phyloP scores from a whole-genome alignment of 108 stramenopile genomes.

The Nannochloropsis gaditana region DNA sequence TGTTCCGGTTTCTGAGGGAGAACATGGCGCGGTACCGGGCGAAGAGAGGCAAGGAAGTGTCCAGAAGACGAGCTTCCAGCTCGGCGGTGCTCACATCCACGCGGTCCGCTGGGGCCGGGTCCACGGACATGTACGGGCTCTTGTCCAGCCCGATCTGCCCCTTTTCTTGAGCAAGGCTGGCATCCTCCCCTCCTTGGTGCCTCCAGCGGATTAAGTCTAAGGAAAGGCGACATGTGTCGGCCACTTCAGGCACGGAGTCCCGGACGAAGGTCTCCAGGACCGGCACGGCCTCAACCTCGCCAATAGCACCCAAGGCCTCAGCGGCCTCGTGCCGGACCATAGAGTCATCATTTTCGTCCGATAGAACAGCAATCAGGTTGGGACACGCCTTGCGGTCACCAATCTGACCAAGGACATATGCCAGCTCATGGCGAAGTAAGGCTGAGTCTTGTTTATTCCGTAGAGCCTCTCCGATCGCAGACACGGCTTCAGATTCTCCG shows the following conservation, averaged over 20 bases:
- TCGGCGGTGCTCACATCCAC: conserved; percentile 50
- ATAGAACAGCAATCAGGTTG: conserved; percentile 56
- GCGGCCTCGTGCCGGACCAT: conserved; percentile 75
- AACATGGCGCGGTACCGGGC: conserved; percentile 97
- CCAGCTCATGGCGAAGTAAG: conserved; percentile 91
- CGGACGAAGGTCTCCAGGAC: conserved; percentile 33
- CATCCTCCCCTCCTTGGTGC: conserved; percentile 47
- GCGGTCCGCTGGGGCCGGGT: conserved; percentile 49
- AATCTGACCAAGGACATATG: conserved; percentile 95
- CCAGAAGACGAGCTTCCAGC: conserved; percentile 64
- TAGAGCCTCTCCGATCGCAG: neutral
- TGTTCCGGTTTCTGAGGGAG: conserved; percentile 82
- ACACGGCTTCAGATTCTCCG: conserved; percentile 46
- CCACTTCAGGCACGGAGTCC: conserved; percentile 63
- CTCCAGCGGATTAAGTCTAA: conserved; percentile 70
- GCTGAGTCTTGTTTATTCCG: conserved; percentile 52
- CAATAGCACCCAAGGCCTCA: conserved; percentile 97
- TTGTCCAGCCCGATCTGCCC: conserved; percentile 11
- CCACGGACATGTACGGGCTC: conserved; percentile 51
- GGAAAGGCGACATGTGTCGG: conserved; percentile 80
- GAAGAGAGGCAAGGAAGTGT: conserved; percentile 67
- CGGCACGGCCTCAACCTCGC: conserved; percentile 48
- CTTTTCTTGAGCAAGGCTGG: conserved; percentile 55
- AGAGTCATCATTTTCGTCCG: conserved; percentile 55
- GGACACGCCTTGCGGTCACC: conserved; percentile 60